These are phyloP conservation scores for Rhodomyrtus tomentosa DNA, from an alignment of 345 rosid genomes.

Conservation along the genomic window DNA sequence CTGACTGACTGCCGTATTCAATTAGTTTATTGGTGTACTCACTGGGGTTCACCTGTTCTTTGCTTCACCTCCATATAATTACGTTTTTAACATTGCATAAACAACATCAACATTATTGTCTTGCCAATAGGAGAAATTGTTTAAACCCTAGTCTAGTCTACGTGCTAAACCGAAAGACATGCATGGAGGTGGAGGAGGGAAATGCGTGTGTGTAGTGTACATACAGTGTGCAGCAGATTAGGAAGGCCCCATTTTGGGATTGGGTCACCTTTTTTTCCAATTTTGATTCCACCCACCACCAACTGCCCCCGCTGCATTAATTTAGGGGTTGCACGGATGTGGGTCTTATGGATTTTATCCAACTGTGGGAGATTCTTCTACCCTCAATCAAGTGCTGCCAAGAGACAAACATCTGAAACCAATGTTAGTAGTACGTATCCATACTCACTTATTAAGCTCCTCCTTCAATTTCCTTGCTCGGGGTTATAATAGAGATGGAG, in stretches of 20 bases:
- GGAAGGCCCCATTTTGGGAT: not conserved
- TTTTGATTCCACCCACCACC: not conserved
- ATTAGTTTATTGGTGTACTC: not conserved
- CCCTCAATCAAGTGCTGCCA: not conserved
- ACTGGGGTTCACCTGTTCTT: not conserved
- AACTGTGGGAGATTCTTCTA: not conserved
- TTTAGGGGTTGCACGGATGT: not conserved
- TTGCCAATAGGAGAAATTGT: not conserved
- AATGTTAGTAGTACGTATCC: not conserved
- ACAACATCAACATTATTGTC: not conserved
- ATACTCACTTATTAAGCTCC: not conserved
- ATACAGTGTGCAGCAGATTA: not conserved
- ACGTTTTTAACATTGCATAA: not conserved
- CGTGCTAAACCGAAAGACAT: not conserved
- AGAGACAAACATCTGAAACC: not conserved
- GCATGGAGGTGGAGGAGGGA: not conserved
- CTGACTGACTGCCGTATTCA: not conserved
- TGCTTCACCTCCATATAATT: not conserved
- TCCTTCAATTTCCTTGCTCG: not conserved
- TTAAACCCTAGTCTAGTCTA: not conserved
- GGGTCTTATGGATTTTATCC: not conserved
- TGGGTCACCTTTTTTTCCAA: not conserved
- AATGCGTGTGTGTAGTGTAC: no score
- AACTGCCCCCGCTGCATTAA: not conserved
- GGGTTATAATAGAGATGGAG: not conserved